Percentiles rank a stretch among this genome's conserved stretches.
Evolutionary conservation across 192 early-diverging fungal genomes (phyloP).

Genomic region (Spinellus fusiger): DNA sequence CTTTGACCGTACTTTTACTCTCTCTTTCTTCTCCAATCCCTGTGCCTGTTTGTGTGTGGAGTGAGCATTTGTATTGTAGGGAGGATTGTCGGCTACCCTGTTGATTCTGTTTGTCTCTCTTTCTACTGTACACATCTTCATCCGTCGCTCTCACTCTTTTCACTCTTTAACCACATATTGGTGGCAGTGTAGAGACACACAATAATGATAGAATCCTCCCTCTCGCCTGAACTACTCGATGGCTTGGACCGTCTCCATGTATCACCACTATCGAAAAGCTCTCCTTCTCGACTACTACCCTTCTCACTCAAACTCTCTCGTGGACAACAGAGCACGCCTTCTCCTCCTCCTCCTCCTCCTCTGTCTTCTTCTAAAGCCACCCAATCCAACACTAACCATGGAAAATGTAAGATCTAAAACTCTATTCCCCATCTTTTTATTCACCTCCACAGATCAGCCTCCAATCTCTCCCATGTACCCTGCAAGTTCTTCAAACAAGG

Average conservation of each 20-base stretch:
- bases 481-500: conserved; percentile 79
- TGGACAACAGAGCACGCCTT: neutral
- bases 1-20: too few species aligned
- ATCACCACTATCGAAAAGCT: conserved; percentile 13
- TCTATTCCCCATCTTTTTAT: neutral
- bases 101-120: too few species aligned
- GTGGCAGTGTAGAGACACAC: too few species aligned
- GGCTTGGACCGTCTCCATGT: neutral
- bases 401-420: neutral
- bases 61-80: too few species aligned
- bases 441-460: neutral
- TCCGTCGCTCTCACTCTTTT: too few species aligned
- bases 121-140: too few species aligned
- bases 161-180: too few species aligned
- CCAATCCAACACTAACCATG: neutral
- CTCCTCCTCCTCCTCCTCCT: conserved; percentile 8
- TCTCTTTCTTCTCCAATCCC: too few species aligned
- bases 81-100: too few species aligned
- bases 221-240: too few species aligned
- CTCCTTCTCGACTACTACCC: conserved; percentile 10
- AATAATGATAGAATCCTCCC: too few species aligned
- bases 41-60: too few species aligned
- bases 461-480: conserved; percentile 56
- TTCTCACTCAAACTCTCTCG: conserved; percentile 9
- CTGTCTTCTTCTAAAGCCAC: conserved; percentile 6